Evolutionary conservation across 176 grass and related monocot genomes (phyloP), one percentile per base, ranked within the genome.

Genomic region (Secale cereale): DNA sequence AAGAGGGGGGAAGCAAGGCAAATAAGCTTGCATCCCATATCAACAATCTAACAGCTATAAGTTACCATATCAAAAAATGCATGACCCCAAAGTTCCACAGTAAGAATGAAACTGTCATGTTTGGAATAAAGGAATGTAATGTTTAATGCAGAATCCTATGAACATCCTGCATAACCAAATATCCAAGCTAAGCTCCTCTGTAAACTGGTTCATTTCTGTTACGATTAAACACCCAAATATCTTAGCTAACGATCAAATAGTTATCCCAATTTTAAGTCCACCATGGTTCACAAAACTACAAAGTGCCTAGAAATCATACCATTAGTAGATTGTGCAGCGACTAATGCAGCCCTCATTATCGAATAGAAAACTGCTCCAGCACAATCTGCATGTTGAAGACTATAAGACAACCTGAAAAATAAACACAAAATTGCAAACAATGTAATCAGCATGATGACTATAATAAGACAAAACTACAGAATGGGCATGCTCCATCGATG

Each of bases 351-450:
- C 78, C 87, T 92, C 85, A 94, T 94, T 70, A 95, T 74, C 17
- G 91, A 89, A 35, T 91, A 91, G 80, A 94, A 98, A 65, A 96
- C 48, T 57, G 97, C 93, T 77, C 93, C 93, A 76, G 86, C 93
- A 91, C 91, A 95, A 73, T 98, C 97, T 3, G 90, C 84, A 59
- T 96, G 91, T 77, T 94, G 85, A 81, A 92, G 92, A 76, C 86
- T 94, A 76, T 87, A 98, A 78, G 91, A 89, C 60, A 98, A 78
- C 93, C 97, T 98, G 90, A 81, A 89, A 82, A 56, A 65, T 40
- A 82, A 74, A 77, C 32, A 85, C 8, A 43, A 81, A 40, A 87
- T 56, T 46, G 56, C 5, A 77, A 22, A 32, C 32, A 82, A 65
- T 6, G 1, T 36, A 85, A 70, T 75, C 33, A 81, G 45, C 78